phyloP scores from a whole-genome alignment of 352 stramenopile species.

The Globisporangium barbulae region DNA sequence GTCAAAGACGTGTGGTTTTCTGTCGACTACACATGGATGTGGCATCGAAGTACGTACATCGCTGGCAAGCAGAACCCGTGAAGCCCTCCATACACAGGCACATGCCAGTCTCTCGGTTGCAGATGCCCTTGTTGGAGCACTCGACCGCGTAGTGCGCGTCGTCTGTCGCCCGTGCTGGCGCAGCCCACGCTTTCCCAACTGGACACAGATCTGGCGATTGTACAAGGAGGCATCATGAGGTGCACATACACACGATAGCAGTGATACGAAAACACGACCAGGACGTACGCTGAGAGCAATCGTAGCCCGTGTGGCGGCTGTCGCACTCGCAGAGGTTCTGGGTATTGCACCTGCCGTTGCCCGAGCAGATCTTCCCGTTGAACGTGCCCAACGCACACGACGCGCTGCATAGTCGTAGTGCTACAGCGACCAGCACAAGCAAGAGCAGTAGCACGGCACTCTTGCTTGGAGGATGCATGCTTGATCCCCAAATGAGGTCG shows the following conservation, averaged over 20 bases:
- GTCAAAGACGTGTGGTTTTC: background rate
- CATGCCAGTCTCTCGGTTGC: slow-evolving; percentile 41
- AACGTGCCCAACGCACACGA: slow-evolving; percentile 42
- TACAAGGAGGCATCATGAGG: too few relatives aligned
- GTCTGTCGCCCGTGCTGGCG: slow-evolving; percentile 41
- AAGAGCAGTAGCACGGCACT: background rate
- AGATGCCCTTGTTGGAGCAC: slow-evolving; percentile 77
- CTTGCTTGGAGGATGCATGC: background rate
- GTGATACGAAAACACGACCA: too few relatives aligned
- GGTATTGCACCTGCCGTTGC: slow-evolving; percentile 42
- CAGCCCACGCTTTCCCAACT: slow-evolving; percentile 51
- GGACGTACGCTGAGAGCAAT: slow-evolving; percentile 57
- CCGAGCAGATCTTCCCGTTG: slow-evolving; percentile 60
- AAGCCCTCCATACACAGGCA: slow-evolving; percentile 72
- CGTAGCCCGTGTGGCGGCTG: slow-evolving; percentile 43
- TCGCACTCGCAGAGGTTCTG: slow-evolving; percentile 57
- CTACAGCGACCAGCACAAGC: background rate
- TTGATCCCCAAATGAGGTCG: background rate
- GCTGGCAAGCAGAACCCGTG: slow-evolving; percentile 63
- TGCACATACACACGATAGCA: too few relatives aligned
- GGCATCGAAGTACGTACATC: slow-evolving; percentile 30
- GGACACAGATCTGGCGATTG: slow-evolving; percentile 36
- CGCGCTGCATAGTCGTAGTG: background rate
- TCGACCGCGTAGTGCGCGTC: slow-evolving; percentile 64
- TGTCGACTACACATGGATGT: background rate